Conservation (phyloP, 2,329 filamentous ascomycete species). For the Calonectria naviculata region DNA sequence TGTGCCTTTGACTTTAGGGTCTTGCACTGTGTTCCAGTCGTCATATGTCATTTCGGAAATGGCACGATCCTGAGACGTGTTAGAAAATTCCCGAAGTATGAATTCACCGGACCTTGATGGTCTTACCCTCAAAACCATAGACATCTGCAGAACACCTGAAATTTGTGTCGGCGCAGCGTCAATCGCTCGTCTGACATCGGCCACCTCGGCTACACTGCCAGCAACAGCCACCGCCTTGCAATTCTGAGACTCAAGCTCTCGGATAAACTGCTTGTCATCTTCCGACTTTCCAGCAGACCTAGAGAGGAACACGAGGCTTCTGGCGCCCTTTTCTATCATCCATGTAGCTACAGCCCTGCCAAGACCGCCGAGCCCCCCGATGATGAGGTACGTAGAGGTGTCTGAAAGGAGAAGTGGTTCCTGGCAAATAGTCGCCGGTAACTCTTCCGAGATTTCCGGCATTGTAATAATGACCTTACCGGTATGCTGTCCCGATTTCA, state of each 20-base stretch:
- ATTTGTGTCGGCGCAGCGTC: conserved; percentile 17
- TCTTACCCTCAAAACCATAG: conserved; percentile 31
- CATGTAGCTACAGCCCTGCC: conserved; percentile 34
- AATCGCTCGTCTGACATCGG: conserved; percentile 26
- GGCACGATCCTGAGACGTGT: background rate
- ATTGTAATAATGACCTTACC: conserved; percentile 3
- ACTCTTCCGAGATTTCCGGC: background rate
- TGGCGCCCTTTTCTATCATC: conserved; percentile 32
- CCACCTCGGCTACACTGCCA: conserved; percentile 12
- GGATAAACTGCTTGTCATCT: conserved; percentile 13
- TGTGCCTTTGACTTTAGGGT: conserved; percentile 47
- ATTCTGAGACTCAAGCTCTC: conserved; percentile 27
- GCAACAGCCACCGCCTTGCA: conserved; percentile 3
- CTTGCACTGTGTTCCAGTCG: conserved; percentile 35
- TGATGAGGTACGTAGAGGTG: conserved; percentile 31
- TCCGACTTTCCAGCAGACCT: conserved; percentile 37
- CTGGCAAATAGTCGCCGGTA: background rate
- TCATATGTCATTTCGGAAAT: background rate
- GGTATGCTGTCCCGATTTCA: conserved; percentile 25
- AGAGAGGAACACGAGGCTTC: conserved; percentile 43
- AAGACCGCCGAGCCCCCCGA: conserved; percentile 38
- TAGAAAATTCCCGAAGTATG: too few species aligned
- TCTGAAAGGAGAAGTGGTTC: background rate
- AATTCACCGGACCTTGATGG: too few species aligned
- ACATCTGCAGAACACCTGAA: conserved; percentile 41